phyloP scores from a whole-genome alignment of 257 asterid genomes.

The Ilex aquifolium region DNA sequence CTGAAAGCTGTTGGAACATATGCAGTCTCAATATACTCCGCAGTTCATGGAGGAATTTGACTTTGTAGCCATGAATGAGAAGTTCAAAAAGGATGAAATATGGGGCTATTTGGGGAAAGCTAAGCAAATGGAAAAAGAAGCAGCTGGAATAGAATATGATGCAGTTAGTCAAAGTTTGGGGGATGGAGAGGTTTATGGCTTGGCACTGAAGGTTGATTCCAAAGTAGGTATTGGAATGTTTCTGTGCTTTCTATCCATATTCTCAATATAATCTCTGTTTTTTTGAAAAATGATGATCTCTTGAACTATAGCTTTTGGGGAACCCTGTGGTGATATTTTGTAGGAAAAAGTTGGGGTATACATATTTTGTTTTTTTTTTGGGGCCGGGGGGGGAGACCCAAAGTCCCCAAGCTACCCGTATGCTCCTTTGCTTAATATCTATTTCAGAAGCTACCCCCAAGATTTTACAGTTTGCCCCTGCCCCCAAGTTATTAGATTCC shows the following conservation, averaged over 20 bases:
- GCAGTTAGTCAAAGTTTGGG: conserved; percentile 20
- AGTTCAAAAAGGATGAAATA: conserved; percentile 72
- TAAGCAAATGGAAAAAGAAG: conserved; percentile 33
- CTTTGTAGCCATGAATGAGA: conserved; percentile 79
- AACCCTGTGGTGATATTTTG: too few species aligned
- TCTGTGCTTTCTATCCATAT: background rate
- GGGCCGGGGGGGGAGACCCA: too few species aligned
- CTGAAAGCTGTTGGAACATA: conserved; percentile 5
- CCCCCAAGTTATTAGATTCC: too few species aligned
- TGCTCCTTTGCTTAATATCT: too few species aligned
- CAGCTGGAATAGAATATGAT: conserved; percentile 26
- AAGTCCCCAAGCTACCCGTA: too few species aligned
- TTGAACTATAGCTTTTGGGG: too few species aligned
- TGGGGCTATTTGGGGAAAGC: conserved; percentile 74
- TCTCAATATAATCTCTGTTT: too few species aligned
- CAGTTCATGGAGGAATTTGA: conserved; percentile 62
- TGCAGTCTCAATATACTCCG: conserved; percentile 32
- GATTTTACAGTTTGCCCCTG: too few species aligned
- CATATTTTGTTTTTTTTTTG: too few species aligned
- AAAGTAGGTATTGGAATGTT: conserved; percentile 34
- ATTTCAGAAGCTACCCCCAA: too few species aligned
- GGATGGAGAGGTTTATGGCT: conserved; percentile 27
- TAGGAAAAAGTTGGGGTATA: too few species aligned
- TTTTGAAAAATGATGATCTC: too few species aligned
- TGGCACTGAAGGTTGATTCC: conserved; percentile 31